These are phyloP conservation scores for Aspergillus panamensis DNA, from an alignment of 495 filamentous ascomycete species.

Conservation along the genomic window DNA sequence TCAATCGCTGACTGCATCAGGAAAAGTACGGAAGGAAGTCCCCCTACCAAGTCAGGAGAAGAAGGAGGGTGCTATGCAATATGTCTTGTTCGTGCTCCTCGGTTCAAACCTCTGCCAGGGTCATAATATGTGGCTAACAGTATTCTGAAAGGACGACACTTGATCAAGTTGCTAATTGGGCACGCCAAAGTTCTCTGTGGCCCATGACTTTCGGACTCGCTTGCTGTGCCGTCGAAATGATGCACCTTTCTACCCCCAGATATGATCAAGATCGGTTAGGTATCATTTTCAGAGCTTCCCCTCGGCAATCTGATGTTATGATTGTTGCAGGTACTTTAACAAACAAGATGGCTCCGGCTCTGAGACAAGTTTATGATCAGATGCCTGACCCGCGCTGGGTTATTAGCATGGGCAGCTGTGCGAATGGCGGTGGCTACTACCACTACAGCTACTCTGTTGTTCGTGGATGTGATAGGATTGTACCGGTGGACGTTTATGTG, in stretches of 20 bases:
- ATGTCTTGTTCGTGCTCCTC: slow-evolving; percentile 72
- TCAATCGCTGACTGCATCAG: slow-evolving; percentile 43
- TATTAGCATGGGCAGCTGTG: slow-evolving; percentile 90
- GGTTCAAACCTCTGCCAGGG: neutral
- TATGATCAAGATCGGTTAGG: slow-evolving; percentile 95
- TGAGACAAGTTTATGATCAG: slow-evolving; percentile 95
- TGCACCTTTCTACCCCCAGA: slow-evolving; percentile 92
- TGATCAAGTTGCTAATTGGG: slow-evolving; percentile 92
- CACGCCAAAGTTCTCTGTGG: slow-evolving; percentile 89
- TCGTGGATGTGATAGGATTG: slow-evolving; percentile 88
- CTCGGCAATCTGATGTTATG: slow-evolving; percentile 96
- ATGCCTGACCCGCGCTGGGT: slow-evolving; percentile 98
- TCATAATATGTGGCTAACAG: slow-evolving; percentile 9
- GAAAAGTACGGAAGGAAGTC: slow-evolving; percentile 66
- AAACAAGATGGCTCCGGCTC: slow-evolving; percentile 96
- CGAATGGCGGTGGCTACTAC: slow-evolving; percentile 95
- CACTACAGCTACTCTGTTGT: slow-evolving; percentile 95
- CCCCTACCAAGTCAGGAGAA: slow-evolving; percentile 85
- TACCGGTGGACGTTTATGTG: slow-evolving; percentile 96
- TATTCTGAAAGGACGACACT: slow-evolving; percentile 67
- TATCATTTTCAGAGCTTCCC: slow-evolving; percentile 96
- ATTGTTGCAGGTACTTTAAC: slow-evolving; percentile 95
- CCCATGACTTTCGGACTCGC: slow-evolving; percentile 98
- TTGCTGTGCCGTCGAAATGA: slow-evolving; percentile 97
- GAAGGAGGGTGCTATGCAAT: slow-evolving; percentile 94